These are phyloP conservation scores for Psidium friedrichsthalianum DNA, from an alignment of 345 rosid genomes.

Conservation along the genomic window DNA sequence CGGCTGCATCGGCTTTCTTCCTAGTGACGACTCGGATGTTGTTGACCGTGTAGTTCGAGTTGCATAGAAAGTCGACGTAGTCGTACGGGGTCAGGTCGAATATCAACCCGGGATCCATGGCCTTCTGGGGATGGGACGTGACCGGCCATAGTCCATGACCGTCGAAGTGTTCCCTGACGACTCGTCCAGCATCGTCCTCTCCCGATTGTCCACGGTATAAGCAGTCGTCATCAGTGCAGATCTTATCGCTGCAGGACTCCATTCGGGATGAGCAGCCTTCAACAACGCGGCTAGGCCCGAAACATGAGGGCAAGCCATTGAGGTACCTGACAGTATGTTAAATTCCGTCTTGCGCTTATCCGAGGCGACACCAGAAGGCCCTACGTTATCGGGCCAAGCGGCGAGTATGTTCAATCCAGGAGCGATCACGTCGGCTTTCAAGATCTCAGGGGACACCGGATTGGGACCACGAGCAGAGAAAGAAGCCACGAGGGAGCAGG, in stretches of 20 bases:
- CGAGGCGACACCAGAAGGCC: constrained; percentile 56
- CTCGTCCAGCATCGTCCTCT: constrained; percentile 61
- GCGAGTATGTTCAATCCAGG: constrained; percentile 93
- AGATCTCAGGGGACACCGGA: constrained; percentile 63
- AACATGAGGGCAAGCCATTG: constrained; percentile 96
- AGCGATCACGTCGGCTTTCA: constrained; percentile 85
- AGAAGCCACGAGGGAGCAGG: constrained; percentile 87
- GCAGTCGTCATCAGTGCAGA: constrained; percentile 94
- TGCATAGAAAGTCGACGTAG: constrained; percentile 73
- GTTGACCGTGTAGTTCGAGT: constrained; percentile 50
- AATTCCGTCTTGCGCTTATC: constrained; percentile 65
- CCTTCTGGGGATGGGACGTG: constrained; percentile 87
- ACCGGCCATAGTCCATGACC: constrained; percentile 65
- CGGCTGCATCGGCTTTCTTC: constrained; percentile 49
- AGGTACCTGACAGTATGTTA: constrained; percentile 85
- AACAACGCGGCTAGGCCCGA: constrained; percentile 85
- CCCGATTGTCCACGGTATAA: constrained; percentile 48
- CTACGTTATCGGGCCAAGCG: constrained; percentile 82
- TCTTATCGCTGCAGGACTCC: constrained; percentile 81
- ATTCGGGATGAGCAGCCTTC: constrained; percentile 80
- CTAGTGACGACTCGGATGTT: constrained; percentile 60
- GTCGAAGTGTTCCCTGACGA: constrained; percentile 63
- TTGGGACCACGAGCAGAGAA: constrained; percentile 88
- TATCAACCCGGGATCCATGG: constrained; percentile 77
- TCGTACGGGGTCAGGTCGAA: constrained; percentile 57